Evolutionary conservation across 2,329 filamentous ascomycete species (phyloP).

Genomic region (Aspergillus floridensis): DNA sequence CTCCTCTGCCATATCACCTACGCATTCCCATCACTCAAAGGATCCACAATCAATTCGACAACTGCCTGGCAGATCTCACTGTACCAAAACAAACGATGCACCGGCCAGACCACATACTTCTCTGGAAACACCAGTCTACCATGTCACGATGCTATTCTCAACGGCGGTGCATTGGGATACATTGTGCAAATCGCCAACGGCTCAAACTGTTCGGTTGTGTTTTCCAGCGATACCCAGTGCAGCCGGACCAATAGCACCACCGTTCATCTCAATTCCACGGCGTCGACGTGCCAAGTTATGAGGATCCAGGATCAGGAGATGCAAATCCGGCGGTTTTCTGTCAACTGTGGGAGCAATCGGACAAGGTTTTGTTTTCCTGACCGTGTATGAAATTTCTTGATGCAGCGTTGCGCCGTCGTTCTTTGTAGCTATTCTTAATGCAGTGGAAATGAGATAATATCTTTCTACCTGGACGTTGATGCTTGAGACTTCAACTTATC

Average conservation of each 20-base stretch:
- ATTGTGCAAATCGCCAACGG: constrained; percentile 1
- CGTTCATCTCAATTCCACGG: background rate
- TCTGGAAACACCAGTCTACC: constrained; percentile 7
- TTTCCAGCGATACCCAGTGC: constrained; percentile 7
- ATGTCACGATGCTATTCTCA: constrained; percentile 11
- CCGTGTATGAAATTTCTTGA: background rate
- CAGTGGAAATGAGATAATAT: background rate
- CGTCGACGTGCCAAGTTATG: background rate
- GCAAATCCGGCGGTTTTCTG: constrained; percentile 2
- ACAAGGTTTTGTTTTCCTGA: background rate
- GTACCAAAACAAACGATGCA: constrained; percentile 15
- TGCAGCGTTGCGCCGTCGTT: background rate
- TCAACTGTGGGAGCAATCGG: background rate
- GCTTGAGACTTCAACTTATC: too few relatives aligned
- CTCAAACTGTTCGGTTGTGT: constrained; percentile 1
- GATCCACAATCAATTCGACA: background rate
- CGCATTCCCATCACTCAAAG: background rate
- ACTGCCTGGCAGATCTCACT: constrained; percentile 13
- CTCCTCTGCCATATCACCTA: background rate
- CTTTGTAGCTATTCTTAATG: background rate
- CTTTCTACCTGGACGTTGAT: too few relatives aligned
- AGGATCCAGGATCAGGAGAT: background rate
- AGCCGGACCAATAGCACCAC: background rate
- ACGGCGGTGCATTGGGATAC: constrained; percentile 13
- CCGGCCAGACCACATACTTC: constrained; percentile 10